Evolutionary conservation across 2,329 filamentous ascomycete genomes (phyloP).

Genomic region (Fusarium brachygibbosum): DNA sequence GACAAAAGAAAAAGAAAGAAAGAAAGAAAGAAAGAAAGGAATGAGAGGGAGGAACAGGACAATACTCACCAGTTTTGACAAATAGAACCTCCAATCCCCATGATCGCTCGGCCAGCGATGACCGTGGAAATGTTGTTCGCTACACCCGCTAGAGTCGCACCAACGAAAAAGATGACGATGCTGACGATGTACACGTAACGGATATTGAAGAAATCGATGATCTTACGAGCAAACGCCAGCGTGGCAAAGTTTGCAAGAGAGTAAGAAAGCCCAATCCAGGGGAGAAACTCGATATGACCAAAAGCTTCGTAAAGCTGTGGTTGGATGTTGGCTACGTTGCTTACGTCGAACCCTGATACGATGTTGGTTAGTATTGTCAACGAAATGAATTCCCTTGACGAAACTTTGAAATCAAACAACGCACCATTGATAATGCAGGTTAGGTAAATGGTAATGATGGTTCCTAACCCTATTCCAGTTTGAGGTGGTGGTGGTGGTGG

Average conservation of each 20-base stretch:
- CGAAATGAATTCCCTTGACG: background rate
- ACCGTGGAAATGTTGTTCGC: background rate
- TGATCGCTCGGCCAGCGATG: constrained; percentile 4
- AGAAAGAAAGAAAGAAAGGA: background rate
- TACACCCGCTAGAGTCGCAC: background rate
- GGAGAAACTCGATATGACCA: constrained; percentile 55
- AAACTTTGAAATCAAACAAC: background rate
- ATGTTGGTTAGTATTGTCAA: background rate
- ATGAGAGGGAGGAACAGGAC: background rate
- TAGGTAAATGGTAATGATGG: background rate
- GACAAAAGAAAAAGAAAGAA: too few relatives aligned
- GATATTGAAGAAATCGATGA: constrained; percentile 46
- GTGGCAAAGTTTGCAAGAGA: constrained; percentile 53
- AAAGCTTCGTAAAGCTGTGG: constrained; percentile 68
- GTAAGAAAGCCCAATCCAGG: constrained; percentile 57
- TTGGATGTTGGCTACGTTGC: constrained; percentile 68
- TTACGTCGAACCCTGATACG: constrained; percentile 57
- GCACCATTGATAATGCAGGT: constrained; percentile 1
- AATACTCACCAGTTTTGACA: background rate
- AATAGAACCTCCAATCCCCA: constrained; percentile 1
- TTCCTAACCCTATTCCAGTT: background rate
- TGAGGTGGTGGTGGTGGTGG: background rate
- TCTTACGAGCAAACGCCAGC: constrained; percentile 53
- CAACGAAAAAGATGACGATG: background rate
- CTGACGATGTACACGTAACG: background rate